Base-by-base conservation (phyloP, 108 stramenopile genomes). In the Cyclostephanos invisitatus region DNA sequence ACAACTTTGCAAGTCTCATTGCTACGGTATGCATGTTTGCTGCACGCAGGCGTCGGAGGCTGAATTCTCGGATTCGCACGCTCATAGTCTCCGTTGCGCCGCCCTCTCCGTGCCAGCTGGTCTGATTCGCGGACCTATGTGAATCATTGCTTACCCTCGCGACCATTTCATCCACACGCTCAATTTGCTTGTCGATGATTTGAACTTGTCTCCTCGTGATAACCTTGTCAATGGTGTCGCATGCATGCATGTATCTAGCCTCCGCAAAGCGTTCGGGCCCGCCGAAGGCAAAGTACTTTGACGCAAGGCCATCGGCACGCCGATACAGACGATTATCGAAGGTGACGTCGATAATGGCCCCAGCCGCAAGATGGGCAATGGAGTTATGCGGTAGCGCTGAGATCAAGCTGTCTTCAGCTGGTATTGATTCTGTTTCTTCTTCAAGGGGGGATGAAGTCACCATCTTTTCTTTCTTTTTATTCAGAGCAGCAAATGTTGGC, bases 191-290 rank as follows among this genome's bases (percentile, higher is more conserved):
- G 32, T 91, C 91, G 57, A 92, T 86, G 6, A 92, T 75, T 37
- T 80, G 84, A 36, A 80, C 40, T 54, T 75, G 74, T 24, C 81
- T 72, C 56, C 79, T 89, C 48, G 64, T 69, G 10, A 89, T 54
- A 27, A 92, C 81, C 62, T 89, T 88, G 2, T 79, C 28, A 49
- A 92, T 88, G 1, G 91, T 92, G 51, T 83, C 84, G 66, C 84
- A 85, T n/a, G 87, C 89, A 66, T 92, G 91, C 10, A 75, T 40
- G 46, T 83, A 88, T 38, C 91, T 64, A 7, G 91, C 91, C 67
- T 87, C 79, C n/a, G 88, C 83, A 60, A 64, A 89, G 37, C 89
- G 60, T 48, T 84, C 83, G 62, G 70, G 62, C 10, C 91, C 91
- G 46, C 89, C 85, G 47, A 63, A 55, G 21, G 60, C 29, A 38